Base-by-base conservation (phyloP, 352 stramenopile genomes). In the Globisporangium alternatum region DNA sequence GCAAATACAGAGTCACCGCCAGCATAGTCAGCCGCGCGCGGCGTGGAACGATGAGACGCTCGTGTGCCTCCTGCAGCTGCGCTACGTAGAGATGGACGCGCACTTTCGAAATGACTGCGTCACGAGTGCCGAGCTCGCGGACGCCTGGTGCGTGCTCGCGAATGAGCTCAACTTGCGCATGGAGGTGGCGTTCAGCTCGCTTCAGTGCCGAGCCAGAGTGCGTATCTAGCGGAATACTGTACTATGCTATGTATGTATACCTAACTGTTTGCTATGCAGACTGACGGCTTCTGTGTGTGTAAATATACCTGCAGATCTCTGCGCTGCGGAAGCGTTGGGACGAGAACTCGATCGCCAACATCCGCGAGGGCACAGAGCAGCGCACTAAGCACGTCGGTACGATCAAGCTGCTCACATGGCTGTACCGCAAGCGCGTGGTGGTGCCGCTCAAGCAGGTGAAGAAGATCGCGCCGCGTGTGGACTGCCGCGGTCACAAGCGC, bases 31-130 rank as follows among this genome's bases (percentile, higher is more conserved):
- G 9, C 1, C 8, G 21, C 47, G 22, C 21, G 47, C 47, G 22
- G 3, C 21, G 9, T 53, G 47, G 47, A 21, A 53, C 47, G 47
- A 33, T 9, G 47, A 53, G 8, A 10, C 47, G 47, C 47, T 53
- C 22, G 47, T 53, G 47, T 53, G 47, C 22, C 47, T 53, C 47
- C 47, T 53, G 47, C 47, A 53, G 47, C 47, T 53, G 21, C 47
- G 47, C 47, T 53, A 53, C 47, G 22, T 53, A 3, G 47, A 53
- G 47, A 53, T 53, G 47, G 22, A 33, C 21, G 47, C 22, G n/a
- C 47, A 53, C 47, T 53, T 53, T 9, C 47, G 47, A 3, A 33
- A 30, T 21, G 47, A 53, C n/a, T 53, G 47, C 47, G 2, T 31
- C 47, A 53, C 47, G 47, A 53, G 47, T 9, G 47, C 47, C 5